A percentile compares a stretch with the other conserved stretches of the same genome.
Evolutionary conservation across 2,329 filamentous ascomycete genomes (phyloP).

Genomic region (Ascochyta pisi): DNA sequence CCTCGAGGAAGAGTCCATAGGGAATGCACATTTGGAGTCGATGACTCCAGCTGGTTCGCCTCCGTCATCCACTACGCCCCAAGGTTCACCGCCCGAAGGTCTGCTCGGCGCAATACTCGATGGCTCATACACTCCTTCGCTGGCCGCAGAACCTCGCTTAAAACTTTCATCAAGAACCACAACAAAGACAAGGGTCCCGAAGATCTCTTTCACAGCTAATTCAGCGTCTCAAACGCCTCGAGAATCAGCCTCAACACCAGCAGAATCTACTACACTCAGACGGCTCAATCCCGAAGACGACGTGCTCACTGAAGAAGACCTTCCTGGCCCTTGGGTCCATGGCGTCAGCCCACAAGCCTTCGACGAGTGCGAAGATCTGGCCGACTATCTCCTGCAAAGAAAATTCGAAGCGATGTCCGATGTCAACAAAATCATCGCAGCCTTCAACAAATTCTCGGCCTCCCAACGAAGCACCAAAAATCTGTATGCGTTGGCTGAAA

Average conservation of each 20-base stretch:
- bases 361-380: slow-evolving; percentile 48
- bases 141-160: slow-evolving; percentile 13
- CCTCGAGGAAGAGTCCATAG: slow-evolving; percentile 22
- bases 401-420: slow-evolving; percentile 53
- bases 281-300: slow-evolving; percentile 44
- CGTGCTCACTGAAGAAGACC: slow-evolving; percentile 44
- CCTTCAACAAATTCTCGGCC: slow-evolving; percentile 53
- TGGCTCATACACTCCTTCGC: slow-evolving; percentile 13
- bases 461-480: slow-evolving; percentile 57
- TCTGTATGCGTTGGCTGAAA: slow-evolving; percentile 62
- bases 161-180: slow-evolving; percentile 17
- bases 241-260: slow-evolving; percentile 34
- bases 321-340: slow-evolving; percentile 47
- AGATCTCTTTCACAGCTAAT: slow-evolving; percentile 28
- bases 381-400: slow-evolving; percentile 51
- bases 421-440: slow-evolving; percentile 50
- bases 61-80: slow-evolving; percentile 20
- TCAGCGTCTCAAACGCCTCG: slow-evolving; percentile 38
- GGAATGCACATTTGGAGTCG: slow-evolving; percentile 18
- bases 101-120: slow-evolving; percentile 21
- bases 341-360: slow-evolving; percentile 34
- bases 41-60: slow-evolving; percentile 24
- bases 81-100: slow-evolving; percentile 30
- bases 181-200: slow-evolving; percentile 25
- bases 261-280: slow-evolving; percentile 28